Percentiles rank a stretch among this genome's conserved stretches.
Conservation (phyloP, 306 rosid species). For the Gastrolobium bilobum region DNA sequence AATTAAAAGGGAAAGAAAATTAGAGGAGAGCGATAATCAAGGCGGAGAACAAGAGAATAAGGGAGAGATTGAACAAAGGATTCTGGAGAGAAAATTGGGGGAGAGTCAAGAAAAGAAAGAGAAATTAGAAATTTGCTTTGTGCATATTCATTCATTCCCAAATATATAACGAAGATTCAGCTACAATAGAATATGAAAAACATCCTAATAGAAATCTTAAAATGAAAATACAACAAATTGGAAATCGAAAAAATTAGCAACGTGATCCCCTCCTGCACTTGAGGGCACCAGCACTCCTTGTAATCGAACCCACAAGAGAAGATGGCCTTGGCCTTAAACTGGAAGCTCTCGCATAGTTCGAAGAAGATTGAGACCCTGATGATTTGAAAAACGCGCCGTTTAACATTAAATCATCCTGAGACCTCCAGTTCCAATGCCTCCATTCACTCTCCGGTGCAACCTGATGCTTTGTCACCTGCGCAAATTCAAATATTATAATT, state of each 20-base stretch:
- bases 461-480: constrained; percentile 82
- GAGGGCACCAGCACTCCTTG: constrained; percentile 67
- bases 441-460: constrained; percentile 83
- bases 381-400: constrained; percentile 79
- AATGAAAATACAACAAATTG: no score
- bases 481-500: not conserved
- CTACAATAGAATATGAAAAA: not conserved
- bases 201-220: not conserved
- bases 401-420: constrained; percentile 67
- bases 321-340: constrained; percentile 81
- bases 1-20: no score
- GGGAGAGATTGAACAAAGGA: no score
- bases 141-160: no score
- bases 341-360: constrained; percentile 80
- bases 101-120: no score
- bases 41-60: no score
- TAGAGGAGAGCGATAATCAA: no score
- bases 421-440: constrained; percentile 84
- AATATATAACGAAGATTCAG: no score
- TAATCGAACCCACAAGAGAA: constrained; percentile 71
- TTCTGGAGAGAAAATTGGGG: no score
- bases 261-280: constrained; percentile 66
- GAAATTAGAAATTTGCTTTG: no score
- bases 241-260: constrained; percentile 54
- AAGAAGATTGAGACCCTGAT: constrained; percentile 76